Base-by-base conservation (phyloP, 2,329 filamentous ascomycete species). In the Achaetomium macrosporum region DNA sequence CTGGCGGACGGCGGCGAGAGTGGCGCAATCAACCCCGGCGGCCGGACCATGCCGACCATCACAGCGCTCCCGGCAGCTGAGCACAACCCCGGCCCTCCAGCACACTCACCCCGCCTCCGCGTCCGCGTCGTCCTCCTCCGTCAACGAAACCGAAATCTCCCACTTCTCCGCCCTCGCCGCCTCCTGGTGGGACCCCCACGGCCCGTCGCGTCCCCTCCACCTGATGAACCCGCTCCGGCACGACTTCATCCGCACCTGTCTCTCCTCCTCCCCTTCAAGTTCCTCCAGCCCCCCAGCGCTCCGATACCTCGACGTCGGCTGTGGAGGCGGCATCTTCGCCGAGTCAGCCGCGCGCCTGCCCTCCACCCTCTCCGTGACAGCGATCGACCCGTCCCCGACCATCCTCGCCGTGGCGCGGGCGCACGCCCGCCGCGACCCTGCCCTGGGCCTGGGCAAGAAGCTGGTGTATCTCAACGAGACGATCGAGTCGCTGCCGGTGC, bases 151-250 rank as follows among this genome's bases (percentile, higher is more conserved):
- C 60, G 92, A 99, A 74, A 83, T 99, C 59, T 88, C 87, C 16
- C 93, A 99, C 75, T 99, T 99, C 80, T 90, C 90, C 65, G 83
- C 84, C 58, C 88, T 99, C 64, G 93, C 93, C 59, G 88, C 88
- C 60, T 86, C 86, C 64, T 99, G 93, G 93, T 99, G 93, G 93
- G 91, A 97, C 71, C 88, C 92, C 1, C 84, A 96, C 66, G 93
- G 93, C 47, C 86, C 92, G 7, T 96, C 90, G 4, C 84, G 92
- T 37, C 83, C 96, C 54, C 83, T 99, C 2, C 93, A 99, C 71
- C 85, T 96, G 61, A 97, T 99, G 92, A 97, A 99, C 73, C 93
- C 93, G 1, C 82, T 96, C 42, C 90, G 93, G 33, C 91, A 97
- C 73, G 84, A 90, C 71, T 97, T 97, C 72, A 93, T 96, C 68